Evolutionary conservation across 2,329 filamentous ascomycete species (phyloP), one percentile per base, ranked within the genome.

Genomic region (Colletotrichum sp.): DNA sequence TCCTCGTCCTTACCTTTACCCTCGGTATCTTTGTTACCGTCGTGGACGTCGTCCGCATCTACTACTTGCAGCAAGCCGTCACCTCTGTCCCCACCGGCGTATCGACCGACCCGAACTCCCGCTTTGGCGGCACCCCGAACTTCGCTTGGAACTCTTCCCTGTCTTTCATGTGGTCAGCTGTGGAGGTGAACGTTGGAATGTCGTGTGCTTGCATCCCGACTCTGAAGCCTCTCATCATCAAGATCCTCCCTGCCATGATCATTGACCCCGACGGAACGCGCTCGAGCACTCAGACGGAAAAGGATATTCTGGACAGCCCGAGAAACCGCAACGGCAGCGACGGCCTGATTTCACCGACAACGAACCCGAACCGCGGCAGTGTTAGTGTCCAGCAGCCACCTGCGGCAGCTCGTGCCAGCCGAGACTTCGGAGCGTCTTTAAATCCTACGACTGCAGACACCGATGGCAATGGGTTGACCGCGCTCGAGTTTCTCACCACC

Each of bases 121-220:
- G 86, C 8, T 92, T 92, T 69, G 90, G 90, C 9, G 87, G 86
- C 59, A 88, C 88, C 59, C 80, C 84, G 3, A 87, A 92, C 74
- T 92, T 92, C 80, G 86, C 90, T 71, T 95, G 92, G 93, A 96
- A 96, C 81, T 95, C 95, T 1, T 95, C 95, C 1, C 86, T 96
- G 7, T 95, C 95, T 0, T 93, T 98, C 81, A 96, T 98, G 95
- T 99, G 96, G 96, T 96, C 95, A 18, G 94, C 94, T 15, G 92
- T 98, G 70, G 96, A 98, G 84, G 95, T 98, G 81, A 97, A 98
- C 79, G 89, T 98, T 2, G 96, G 95, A 22, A 96, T 98, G 79
- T 93, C 96, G 78, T 98, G 95, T 81, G 96, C 94, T 57, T 98
- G 96, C 80, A 94, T 98, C n/a, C 96, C 96, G 10, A 96, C 94